Evolutionary conservation across 805 yeast species (phyloP).

Genomic region (Yamadazyma phyllophila): DNA sequence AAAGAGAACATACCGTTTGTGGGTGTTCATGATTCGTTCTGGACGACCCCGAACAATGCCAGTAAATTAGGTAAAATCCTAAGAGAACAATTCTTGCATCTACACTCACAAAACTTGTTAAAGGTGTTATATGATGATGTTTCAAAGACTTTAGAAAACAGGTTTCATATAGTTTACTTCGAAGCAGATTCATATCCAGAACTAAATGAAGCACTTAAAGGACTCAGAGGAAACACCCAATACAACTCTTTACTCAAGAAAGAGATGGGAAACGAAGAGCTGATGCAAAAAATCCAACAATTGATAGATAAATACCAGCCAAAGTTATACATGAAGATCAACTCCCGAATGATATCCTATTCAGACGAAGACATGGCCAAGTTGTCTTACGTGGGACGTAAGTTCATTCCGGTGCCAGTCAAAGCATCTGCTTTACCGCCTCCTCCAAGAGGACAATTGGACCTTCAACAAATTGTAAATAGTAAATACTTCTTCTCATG

Average conservation of each 20-base stretch:
- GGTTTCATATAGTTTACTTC: conserved; percentile 36
- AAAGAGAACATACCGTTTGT: conserved; percentile 26
- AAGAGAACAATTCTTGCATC: conserved; percentile 34
- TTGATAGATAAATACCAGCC: conserved; percentile 24
- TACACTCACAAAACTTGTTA: conserved; percentile 29
- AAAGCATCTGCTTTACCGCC: conserved; percentile 27
- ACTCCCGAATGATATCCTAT: conserved; percentile 1
- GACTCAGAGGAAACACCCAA: not conserved
- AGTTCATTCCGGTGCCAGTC: conserved; percentile 26
- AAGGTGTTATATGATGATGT: conserved; percentile 27
- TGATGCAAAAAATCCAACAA: not conserved
- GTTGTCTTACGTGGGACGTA: not conserved
- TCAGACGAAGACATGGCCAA: conserved; percentile 3
- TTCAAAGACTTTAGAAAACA: conserved; percentile 18
- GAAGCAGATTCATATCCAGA: conserved; percentile 14
- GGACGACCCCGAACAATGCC: conserved; percentile 39
- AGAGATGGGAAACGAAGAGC: not conserved
- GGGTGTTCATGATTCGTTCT: conserved; percentile 44
- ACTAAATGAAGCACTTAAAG: not conserved
- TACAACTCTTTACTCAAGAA: not conserved
- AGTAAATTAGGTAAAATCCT: conserved; percentile 23
- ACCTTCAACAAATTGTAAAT: conserved; percentile 27
- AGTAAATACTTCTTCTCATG: conserved; percentile 40
- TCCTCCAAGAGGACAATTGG: conserved; percentile 33
- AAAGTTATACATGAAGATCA: conserved; percentile 16